phyloP scores from a whole-genome alignment of 495 filamentous ascomycete genomes.

The Cenococcum geophilum region DNA sequence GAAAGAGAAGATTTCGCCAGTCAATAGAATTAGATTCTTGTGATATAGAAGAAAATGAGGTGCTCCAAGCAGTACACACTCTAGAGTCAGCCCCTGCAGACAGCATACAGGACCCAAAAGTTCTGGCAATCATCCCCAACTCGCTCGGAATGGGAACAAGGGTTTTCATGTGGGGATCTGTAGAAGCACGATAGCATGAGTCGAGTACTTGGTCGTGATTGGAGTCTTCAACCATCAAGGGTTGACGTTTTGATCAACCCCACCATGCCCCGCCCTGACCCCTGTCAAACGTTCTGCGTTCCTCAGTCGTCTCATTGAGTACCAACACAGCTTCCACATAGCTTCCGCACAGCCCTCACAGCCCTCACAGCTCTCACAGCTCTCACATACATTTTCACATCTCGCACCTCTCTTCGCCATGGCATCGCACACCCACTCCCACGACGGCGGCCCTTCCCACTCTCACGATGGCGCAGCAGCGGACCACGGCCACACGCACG shows the following conservation, averaged over 20 bases:
- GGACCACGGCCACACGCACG: conserved; percentile 91
- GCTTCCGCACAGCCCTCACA: not conserved
- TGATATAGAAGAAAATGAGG: too few relatives aligned
- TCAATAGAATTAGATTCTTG: too few relatives aligned
- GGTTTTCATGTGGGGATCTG: too few relatives aligned
- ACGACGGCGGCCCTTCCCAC: conserved; percentile 42
- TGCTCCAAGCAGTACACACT: too few relatives aligned
- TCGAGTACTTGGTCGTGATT: too few relatives aligned
- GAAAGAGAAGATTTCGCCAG: too few relatives aligned
- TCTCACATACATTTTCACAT: not conserved
- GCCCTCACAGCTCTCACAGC: not conserved
- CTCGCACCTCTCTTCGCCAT: conserved; percentile 2
- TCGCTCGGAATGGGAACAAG: too few relatives aligned
- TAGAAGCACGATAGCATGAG: too few relatives aligned
- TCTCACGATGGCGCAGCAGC: conserved; percentile 42
- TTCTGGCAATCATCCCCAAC: too few relatives aligned
- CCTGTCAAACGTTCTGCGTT: not conserved
- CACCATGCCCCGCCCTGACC: not conserved
- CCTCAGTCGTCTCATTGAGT: not conserved
- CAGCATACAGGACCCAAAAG: too few relatives aligned
- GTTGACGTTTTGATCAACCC: not conserved
- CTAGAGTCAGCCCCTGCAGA: too few relatives aligned
- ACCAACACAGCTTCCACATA: not conserved
- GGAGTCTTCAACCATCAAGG: too few relatives aligned
- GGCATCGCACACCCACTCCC: conserved; percentile 49